Conservation (phyloP, 2,329 filamentous ascomycete species). For the Paraphoma chrysanthemicola region DNA sequence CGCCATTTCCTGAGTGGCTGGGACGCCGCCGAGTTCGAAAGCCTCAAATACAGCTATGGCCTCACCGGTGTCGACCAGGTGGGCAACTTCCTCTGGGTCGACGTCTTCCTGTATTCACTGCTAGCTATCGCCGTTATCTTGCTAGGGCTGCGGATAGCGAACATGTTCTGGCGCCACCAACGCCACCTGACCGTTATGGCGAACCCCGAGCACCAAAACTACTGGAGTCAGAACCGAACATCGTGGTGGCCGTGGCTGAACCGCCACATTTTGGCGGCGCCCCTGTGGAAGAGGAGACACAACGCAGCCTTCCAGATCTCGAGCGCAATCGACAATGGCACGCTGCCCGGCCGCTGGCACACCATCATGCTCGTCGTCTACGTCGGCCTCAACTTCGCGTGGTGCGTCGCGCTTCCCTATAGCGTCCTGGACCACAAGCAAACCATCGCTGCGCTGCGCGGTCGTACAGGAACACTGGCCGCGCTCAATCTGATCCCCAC, state of each 20-base stretch:
- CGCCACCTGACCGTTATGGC: constrained; percentile 55
- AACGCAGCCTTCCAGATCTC: constrained; percentile 76
- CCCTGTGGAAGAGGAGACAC: constrained; percentile 76
- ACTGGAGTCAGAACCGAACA: constrained; percentile 55
- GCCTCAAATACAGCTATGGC: constrained; percentile 51
- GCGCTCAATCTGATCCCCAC: constrained; percentile 92
- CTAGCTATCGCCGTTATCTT: constrained; percentile 44
- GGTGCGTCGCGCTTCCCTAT: constrained; percentile 74
- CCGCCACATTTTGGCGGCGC: constrained; percentile 72
- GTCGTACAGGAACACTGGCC: constrained; percentile 82
- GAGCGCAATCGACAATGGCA: constrained; percentile 73
- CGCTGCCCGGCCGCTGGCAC: constrained; percentile 80
- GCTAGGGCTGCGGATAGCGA: constrained; percentile 50
- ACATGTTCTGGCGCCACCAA: constrained; percentile 53
- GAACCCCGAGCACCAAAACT: constrained; percentile 49
- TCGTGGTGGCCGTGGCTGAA: constrained; percentile 64
- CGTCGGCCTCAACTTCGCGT: constrained; percentile 75
- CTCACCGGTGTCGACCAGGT: constrained; percentile 57
- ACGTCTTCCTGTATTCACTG: constrained; percentile 51
- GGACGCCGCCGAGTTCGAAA: constrained; percentile 37
- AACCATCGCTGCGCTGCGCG: constrained; percentile 81
- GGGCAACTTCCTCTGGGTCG: constrained; percentile 56
- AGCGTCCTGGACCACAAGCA: constrained; percentile 56
- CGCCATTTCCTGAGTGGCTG: constrained; percentile 39
- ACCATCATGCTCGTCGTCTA: constrained; percentile 72